Base-by-base conservation (phyloP, 1,284 basidiomycete genomes). In the Melampsora larici-populina region DNA sequence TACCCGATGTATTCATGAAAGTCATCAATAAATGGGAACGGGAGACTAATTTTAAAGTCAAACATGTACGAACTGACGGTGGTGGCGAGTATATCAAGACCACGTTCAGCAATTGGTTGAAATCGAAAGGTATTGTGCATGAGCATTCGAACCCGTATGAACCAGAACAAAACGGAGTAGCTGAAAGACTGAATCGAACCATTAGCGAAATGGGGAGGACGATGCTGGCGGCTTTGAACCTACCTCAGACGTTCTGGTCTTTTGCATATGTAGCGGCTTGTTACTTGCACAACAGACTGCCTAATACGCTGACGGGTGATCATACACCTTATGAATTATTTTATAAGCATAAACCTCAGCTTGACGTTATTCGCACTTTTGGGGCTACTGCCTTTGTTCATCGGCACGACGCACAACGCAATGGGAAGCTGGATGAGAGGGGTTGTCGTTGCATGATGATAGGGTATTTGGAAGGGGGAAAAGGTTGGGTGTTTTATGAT, bases 401-500 rank as follows among this genome's bases (percentile, higher is more conserved):
- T 17, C 11, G 33, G 5, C 33, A 29, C 4, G 36, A 36, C 9
- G 24, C 29, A 24, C 49, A 71, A 24, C 55, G 60, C 7, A 24
- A 49, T 8, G 4, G 15, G 11, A 60, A 62, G 26, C 36, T 71
- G 0, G 55, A 71, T 36, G 55, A 60, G 1, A 24, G 69, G 1
- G 69, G 51, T 1, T 0, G 6, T 1, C 2, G 1, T 8, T 51
- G 49, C 1, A n/a, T n/a, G 3, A 55, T 62, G 6, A 29, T 71
- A 1, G n/a, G 17, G 2, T n/a, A n/a, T 8, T n/a, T 60, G 0
- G 29, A n/a, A 6, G 69, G 43, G 1, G 29, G 29, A 2, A 70
- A 70, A 31, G 69, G 69, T 3, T 70, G 69, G 69, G 15, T 26
- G 17, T 33, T 70, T 6, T 70, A 36, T 17, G 29, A 33, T 18